Base-by-base conservation (phyloP, 2,329 filamentous ascomycete genomes). In the Penicillium sp. region DNA sequence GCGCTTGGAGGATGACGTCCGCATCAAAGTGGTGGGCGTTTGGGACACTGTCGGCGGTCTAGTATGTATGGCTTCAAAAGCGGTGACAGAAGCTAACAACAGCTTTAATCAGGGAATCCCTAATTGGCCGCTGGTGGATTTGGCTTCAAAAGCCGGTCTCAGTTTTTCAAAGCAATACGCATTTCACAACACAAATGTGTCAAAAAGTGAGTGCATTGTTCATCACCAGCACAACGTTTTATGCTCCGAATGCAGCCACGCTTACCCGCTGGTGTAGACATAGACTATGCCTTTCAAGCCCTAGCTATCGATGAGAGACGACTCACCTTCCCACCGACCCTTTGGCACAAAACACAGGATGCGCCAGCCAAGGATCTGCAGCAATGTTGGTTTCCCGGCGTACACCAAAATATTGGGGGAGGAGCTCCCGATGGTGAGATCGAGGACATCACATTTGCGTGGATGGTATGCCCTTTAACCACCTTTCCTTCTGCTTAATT, bases 31-130 rank as follows among this genome's bases (percentile, higher is more conserved):
- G 27, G 52, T 54, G 27, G 46, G 52, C 9, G 52, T 54, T 29
- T 54, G 52, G 52, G 52, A 54, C 46, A 54, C 52, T 12, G 52
- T 54, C 35, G 52, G 52, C n/a, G 43, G 44, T 42, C 27, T 54
- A 25, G 46, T 54, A 54, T 11, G 45, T 44, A 27, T 8, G 26
- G 26, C 4, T 27, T 27, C 26, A 27, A n/a, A n/a, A n/a, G n/a
- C n/a, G n/a, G n/a, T n/a, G n/a, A n/a, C n/a, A n/a, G n/a, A n/a
- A n/a, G n/a, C n/a, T n/a, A n/a, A n/a, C n/a, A n/a, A n/a, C n/a
- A n/a, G n/a, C n/a, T n/a, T n/a, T n/a, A n/a, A 42, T 44, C 27
- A 54, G 52, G 46, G 52, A 33, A 45, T 54, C 40, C 52, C 46
- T 37, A n/a, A 54, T 22, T 54, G 46, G 52, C 52, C 46, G 29